Conservation (phyloP, 2,329 filamentous ascomycete species). For the Rosellinia necatrix region DNA sequence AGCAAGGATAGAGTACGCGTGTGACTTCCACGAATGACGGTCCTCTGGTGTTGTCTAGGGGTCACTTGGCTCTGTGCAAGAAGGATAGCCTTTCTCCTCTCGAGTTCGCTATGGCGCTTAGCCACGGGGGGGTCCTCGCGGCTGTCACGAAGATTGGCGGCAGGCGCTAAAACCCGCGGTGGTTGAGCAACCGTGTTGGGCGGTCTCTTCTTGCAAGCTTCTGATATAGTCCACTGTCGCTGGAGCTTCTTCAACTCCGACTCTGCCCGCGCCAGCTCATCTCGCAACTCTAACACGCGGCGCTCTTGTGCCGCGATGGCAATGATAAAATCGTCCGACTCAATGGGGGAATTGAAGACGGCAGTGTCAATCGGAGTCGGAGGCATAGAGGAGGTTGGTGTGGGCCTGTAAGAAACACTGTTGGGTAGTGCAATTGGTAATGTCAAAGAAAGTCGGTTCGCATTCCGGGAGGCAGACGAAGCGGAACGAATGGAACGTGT, state of each 20-base stretch:
- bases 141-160: slow-evolving; percentile 31
- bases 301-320: slow-evolving; percentile 92
- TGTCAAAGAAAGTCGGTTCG: slow-evolving; percentile 64
- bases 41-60: slow-evolving; percentile 54
- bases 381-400: slow-evolving; percentile 53
- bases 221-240: slow-evolving; percentile 78
- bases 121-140: slow-evolving; percentile 47
- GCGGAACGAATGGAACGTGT: slow-evolving; percentile 56
- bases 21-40: slow-evolving; percentile 71
- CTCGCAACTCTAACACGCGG: slow-evolving; percentile 84
- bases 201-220: slow-evolving; percentile 75
- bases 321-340: slow-evolving; percentile 75
- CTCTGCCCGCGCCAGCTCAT: slow-evolving; percentile 87
- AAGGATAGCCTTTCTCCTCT: slow-evolving; percentile 72
- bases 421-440: slow-evolving; percentile 63
- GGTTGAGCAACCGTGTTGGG: slow-evolving; percentile 66
- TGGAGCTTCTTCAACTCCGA: slow-evolving; percentile 76
- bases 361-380: slow-evolving; percentile 56
- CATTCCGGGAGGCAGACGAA: slow-evolving; percentile 57
- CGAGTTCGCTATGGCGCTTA: slow-evolving; percentile 64
- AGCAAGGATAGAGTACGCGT: slow-evolving; percentile 75
- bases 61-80: slow-evolving; percentile 50
- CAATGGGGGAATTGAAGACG: slow-evolving; percentile 51
- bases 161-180: slow-evolving; percentile 48
- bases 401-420: slow-evolving; percentile 56